Base-by-base conservation (phyloP, 2,329 filamentous ascomycete genomes). In the Cladosporium sp. region DNA sequence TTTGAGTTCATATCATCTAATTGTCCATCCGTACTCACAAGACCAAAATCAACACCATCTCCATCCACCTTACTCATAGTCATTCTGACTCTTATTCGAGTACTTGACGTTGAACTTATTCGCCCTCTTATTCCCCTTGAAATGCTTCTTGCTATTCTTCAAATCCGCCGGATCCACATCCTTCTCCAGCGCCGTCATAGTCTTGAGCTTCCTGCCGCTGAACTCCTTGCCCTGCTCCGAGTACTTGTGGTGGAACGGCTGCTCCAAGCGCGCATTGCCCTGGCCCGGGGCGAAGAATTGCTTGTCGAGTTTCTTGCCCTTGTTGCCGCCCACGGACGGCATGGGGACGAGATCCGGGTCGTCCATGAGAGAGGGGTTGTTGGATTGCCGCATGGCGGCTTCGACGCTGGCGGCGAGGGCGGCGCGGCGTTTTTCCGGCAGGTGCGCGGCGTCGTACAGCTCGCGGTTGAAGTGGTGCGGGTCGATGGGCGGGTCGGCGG, bases 201-300 rank as follows among this genome's bases (percentile, higher is more conserved):
- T 78, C 63, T 84, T 83, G 44, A 89, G 80, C 70, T 99, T 99
- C 54, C 93, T 79, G 0, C 91, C 91, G 15, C 82, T 89, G 41
- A 96, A 71, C 56, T 86, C 76, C 73, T 89, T 95, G 4, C 89
- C 90, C 64, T 95, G 89, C 70, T 93, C 80, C 3, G 84, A 84
- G 70, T 96, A 95, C 72, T 93, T 88, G 73, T 93, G 82, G 69
- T 85, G 92, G 73, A 97, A 97, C 0, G 93, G 91, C 76, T 84
- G 84, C 50, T 73, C 84, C 32, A 95, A 57, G 62, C 88, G 86
- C 3, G 78, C 80, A 39, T 75, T 79, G 9, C 80, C 76, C 50
- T 80, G 77, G 2, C 77, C 79, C 2, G 82, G 73, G 4, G 80
- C 85, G 66, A 99, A 99, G 76, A 97, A 99, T n/a, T 82, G 80